Base-by-base conservation (phyloP, 2,329 filamentous ascomycete genomes). In the Epichloe brachyelytri region DNA sequence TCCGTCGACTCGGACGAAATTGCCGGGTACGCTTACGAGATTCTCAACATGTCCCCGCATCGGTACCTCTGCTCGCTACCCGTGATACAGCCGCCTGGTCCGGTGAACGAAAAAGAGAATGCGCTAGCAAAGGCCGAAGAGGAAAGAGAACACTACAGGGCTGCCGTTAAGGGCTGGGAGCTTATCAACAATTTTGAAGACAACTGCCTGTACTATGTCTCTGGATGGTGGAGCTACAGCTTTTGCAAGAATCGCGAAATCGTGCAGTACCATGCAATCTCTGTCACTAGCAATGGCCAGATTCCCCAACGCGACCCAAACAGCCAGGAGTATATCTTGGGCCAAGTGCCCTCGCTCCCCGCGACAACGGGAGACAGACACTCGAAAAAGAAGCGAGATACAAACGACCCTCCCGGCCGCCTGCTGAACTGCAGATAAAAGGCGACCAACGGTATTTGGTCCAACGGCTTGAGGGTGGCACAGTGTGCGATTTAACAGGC, bases 201-300 rank as follows among this genome's bases (percentile, higher is more conserved):
- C 49, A 85, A 83, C 3, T 96, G 90, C 66, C 78, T 96, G 56
- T 95, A 91, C 71, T 80, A 75, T 56, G 71, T 89, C 57, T 86
- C 82, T 1, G 90, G 90, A 0, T 96, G 90, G 90, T 96, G 90
- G 90, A 93, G 86, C 62, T 96, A 96, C 68, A 86, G 84, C 59
- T 95, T 95, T 67, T 96, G 90, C 73, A 93, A 95, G 69, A 87
- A 87, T 63, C 78, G 83, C 55, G 82, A 91, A 56, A 83, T 96
- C 55, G 85, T 87, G 61, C 90, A 96, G 67, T 96, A 94, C 68
- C 90, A 96, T 65, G 88, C 88, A 43, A 71, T 91, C 53, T 79
- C 88, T 1, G 80, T 81, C 2, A 69, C 68, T 17, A 76, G 80
- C 43, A 81, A 82, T 53, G 82, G 83, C 3, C 79, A 85, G 11